A percentile compares a stretch with the other conserved stretches of the same genome.
phyloP scores from a whole-genome alignment of 1,139 yeast species.

The Debaryomyces coudertii region DNA sequence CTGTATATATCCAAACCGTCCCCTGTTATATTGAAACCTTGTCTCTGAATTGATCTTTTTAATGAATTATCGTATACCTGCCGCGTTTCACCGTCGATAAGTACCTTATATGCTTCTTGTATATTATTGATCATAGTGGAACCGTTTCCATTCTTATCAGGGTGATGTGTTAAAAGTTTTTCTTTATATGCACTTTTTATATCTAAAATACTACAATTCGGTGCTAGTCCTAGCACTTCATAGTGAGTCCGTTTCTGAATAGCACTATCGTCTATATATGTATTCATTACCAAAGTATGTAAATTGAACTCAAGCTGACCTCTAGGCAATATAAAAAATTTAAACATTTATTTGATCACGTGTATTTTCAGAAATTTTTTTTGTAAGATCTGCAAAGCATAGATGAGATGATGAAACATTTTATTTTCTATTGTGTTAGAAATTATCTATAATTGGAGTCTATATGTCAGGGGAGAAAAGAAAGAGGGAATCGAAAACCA shows the following conservation, averaged over 20 bases:
- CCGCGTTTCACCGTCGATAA: constrained; percentile 45
- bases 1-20: constrained; percentile 70
- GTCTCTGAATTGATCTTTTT: constrained; percentile 38
- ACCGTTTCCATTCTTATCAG: constrained; percentile 58
- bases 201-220: constrained; percentile 39
- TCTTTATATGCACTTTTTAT: constrained; percentile 65
- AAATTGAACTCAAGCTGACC: neutral
- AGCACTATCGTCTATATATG: constrained; percentile 9
- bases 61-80: constrained; percentile 53
- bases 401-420: constrained; percentile 9
- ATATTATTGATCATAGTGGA: constrained; percentile 40
- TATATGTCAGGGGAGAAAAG: constrained; percentile 26
- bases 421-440: neutral
- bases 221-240: constrained; percentile 53
- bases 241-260: constrained; percentile 39
- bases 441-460: constrained; percentile 1
- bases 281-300: constrained; percentile 1
- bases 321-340: neutral
- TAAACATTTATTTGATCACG: constrained; percentile 2
- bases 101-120: constrained; percentile 61
- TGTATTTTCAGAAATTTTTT: constrained; percentile 4
- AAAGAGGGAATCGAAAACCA: constrained; percentile 27
- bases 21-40: constrained; percentile 57
- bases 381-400: neutral
- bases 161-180: constrained; percentile 66